These are phyloP conservation scores for Oryza rufipogon DNA, from an alignment of 176 grass and related monocot species.

Conservation along the genomic window DNA sequence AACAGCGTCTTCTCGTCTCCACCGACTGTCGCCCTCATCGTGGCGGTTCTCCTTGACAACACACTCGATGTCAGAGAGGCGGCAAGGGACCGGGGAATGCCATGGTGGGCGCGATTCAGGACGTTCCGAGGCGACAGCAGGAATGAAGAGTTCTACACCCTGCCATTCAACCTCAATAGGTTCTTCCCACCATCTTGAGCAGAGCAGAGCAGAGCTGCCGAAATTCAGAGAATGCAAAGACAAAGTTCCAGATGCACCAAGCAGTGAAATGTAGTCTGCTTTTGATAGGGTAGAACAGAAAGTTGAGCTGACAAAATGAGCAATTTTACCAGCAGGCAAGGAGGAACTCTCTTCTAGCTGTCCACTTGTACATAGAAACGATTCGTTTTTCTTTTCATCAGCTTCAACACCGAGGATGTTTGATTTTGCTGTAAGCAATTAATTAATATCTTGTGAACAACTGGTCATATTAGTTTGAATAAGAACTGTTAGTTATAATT, in stretches of 20 bases:
- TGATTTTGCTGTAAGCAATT: not conserved
- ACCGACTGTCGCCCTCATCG: slow-evolving; percentile 72
- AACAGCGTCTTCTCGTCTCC: slow-evolving; percentile 94
- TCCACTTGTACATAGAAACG: slow-evolving; percentile 50
- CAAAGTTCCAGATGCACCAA: not conserved
- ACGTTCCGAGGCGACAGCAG: slow-evolving; percentile 84
- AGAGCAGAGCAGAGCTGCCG: slow-evolving; percentile 4
- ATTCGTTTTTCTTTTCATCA: not conserved
- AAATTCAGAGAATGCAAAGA: not conserved
- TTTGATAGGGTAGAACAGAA: slow-evolving; percentile 23
- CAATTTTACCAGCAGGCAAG: not conserved
- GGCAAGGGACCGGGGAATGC: slow-evolving; percentile 78
- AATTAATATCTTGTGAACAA: not conserved
- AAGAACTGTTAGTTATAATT: not conserved
- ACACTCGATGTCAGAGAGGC: slow-evolving; percentile 76
- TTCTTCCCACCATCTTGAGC: slow-evolving; percentile 75
- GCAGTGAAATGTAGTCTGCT: not conserved
- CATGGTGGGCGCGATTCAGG: slow-evolving; percentile 86
- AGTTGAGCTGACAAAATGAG: not conserved
- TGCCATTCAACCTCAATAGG: slow-evolving; percentile 93
- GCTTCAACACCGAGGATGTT: not conserved
- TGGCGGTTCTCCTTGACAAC: slow-evolving; percentile 84
- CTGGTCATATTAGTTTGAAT: not conserved
- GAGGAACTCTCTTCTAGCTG: not conserved
- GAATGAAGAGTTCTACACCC: slow-evolving; percentile 88